A percentile compares a stretch with the other conserved stretches of the same genome.
phyloP scores from a whole-genome alignment of 345 rosid species.

The Salix purpurea region DNA sequence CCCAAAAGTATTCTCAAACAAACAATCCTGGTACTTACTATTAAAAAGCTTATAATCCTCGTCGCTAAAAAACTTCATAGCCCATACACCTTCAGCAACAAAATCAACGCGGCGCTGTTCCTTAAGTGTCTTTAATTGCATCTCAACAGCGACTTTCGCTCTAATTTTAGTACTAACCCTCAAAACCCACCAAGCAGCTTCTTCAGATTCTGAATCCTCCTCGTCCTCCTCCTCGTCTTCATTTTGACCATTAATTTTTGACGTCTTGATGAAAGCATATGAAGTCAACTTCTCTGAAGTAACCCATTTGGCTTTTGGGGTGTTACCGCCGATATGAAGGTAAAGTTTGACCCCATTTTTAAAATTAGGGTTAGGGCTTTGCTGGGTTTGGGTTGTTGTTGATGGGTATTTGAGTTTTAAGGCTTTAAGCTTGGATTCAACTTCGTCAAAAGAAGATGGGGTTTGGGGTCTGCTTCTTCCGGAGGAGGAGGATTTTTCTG shows the following conservation, averaged over 20 bases:
- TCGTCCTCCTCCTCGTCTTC: slow-evolving; percentile 40
- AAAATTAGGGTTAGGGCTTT: slow-evolving; percentile 22
- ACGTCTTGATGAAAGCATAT: slow-evolving; percentile 51
- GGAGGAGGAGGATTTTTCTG: slow-evolving; percentile 35
- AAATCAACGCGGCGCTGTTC: slow-evolving; percentile 91
- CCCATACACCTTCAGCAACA: slow-evolving; percentile 86
- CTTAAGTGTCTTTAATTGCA: slow-evolving; percentile 70
- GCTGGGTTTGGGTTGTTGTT: slow-evolving; percentile 1
- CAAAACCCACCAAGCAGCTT: slow-evolving; percentile 54
- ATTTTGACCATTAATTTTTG: slow-evolving; percentile 19
- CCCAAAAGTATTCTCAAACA: slow-evolving; percentile 87
- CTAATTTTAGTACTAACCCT: slow-evolving; percentile 57
- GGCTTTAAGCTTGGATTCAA: slow-evolving; percentile 57
- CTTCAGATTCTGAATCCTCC: slow-evolving; percentile 38
- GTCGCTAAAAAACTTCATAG: slow-evolving; percentile 58
- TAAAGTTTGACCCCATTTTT: slow-evolving; percentile 57
- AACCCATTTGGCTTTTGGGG: slow-evolving; percentile 81
- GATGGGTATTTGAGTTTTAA: slow-evolving; percentile 64
- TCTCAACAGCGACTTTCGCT: slow-evolving; percentile 48
- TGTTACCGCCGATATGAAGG: slow-evolving; percentile 62
- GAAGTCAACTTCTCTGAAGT: slow-evolving; percentile 56
- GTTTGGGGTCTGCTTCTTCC: slow-evolving; percentile 31
- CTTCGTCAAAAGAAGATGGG: slow-evolving; percentile 59
- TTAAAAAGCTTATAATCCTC: slow-evolving; percentile 57
- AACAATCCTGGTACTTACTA: slow-evolving; percentile 52